These are phyloP conservation scores for Diplotaxis tenuifolia DNA, from an alignment of 345 rosid genomes.

Conservation along the genomic window DNA sequence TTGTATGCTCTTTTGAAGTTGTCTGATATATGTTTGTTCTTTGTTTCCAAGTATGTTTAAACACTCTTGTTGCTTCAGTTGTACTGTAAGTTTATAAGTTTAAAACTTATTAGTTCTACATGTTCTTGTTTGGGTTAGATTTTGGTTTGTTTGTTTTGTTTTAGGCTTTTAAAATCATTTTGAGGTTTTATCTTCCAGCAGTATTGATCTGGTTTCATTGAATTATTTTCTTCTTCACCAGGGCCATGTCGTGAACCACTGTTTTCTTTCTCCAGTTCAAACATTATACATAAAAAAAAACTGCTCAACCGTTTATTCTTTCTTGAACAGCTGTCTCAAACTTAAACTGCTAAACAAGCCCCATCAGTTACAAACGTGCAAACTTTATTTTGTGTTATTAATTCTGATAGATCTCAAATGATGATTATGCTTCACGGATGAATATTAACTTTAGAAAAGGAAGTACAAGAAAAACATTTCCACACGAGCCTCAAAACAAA, in stretches of 20 bases:
- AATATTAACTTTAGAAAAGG: conserved; percentile 14
- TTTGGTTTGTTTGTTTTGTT: background rate
- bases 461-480: conserved; percentile 16
- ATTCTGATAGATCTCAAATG: background rate
- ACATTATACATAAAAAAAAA: too few relatives aligned
- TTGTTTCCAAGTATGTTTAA: conserved; percentile 11
- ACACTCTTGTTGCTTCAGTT: conserved; percentile 10
- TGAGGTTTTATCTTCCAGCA: background rate
- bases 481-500: conserved; percentile 10
- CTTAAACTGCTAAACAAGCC: background rate
- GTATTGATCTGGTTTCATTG: background rate
- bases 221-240: background rate
- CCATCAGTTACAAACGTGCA: background rate
- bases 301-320: background rate
- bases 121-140: conserved; percentile 21
- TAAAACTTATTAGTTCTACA: background rate
- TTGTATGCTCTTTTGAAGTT: conserved; percentile 21
- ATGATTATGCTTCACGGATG: background rate
- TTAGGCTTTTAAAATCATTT: too few relatives aligned
- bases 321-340: background rate
- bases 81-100: conserved; percentile 22
- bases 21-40: conserved; percentile 27
- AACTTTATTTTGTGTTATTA: background rate
- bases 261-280: background rate
- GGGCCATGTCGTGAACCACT: background rate